A percentile compares a stretch with the other conserved stretches of the same genome.
These are phyloP conservation scores for Pseudotulostoma volvatum DNA, from an alignment of 495 filamentous ascomycete genomes.

Conservation along the genomic window DNA sequence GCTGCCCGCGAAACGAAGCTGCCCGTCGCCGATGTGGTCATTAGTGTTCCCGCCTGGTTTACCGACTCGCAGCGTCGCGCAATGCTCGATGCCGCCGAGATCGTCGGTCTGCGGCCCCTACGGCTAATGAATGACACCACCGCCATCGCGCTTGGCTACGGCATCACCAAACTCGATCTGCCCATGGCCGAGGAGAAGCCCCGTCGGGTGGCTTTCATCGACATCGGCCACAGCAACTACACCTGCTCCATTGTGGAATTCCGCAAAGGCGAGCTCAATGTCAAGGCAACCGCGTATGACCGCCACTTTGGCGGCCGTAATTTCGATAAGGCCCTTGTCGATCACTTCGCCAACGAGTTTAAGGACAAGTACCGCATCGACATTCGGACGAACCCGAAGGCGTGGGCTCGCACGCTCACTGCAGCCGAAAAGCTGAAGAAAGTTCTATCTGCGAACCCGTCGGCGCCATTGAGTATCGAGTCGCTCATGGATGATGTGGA, in stretches of 20 bases:
- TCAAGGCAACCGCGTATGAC: conserved; percentile 86
- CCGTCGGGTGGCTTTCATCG: conserved; percentile 77
- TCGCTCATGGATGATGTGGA: conserved; percentile 97
- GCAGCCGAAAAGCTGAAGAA: conserved; percentile 98
- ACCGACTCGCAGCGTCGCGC: conserved; percentile 82
- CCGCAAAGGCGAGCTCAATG: conserved; percentile 87
- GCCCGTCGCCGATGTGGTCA: conserved; percentile 84
- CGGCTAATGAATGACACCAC: conserved; percentile 97
- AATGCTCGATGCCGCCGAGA: conserved; percentile 84
- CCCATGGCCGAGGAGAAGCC: conserved; percentile 84
- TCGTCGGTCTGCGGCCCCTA: conserved; percentile 82
- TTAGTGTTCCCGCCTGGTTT: conserved; percentile 94
- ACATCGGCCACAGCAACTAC: conserved; percentile 94
- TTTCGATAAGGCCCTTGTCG: conserved; percentile 86
- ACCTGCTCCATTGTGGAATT: conserved; percentile 90
- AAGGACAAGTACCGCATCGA: conserved; percentile 84
- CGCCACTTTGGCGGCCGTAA: conserved; percentile 95
- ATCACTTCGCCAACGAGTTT: conserved; percentile 91
- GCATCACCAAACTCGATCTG: conserved; percentile 93
- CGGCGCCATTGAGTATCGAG: conserved; percentile 93
- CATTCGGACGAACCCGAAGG: conserved; percentile 78
- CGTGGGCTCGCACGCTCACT: conserved; percentile 65
- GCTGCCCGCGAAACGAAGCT: conserved; percentile 76
- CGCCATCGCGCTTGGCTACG: conserved; percentile 86
- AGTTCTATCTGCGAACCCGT: conserved; percentile 87